These are phyloP conservation scores for Graphilbum fragrans DNA, from an alignment of 2,329 filamentous ascomycete genomes.

Conservation along the genomic window DNA sequence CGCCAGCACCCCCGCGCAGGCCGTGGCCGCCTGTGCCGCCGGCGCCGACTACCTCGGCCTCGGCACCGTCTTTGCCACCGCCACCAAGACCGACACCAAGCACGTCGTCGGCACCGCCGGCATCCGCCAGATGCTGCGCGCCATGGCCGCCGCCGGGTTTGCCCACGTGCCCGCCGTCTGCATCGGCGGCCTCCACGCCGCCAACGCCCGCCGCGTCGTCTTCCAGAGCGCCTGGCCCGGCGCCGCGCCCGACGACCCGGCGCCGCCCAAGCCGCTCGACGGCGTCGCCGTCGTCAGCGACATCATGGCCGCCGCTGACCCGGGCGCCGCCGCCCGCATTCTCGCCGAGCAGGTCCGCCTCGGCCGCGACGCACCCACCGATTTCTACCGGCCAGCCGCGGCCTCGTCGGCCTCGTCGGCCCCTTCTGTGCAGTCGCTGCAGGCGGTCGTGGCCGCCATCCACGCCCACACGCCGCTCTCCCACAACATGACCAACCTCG, in stretches of 20 bases:
- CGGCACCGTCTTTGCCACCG: conserved; percentile 77
- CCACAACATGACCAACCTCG: conserved; percentile 96
- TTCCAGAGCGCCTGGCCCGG: conserved; percentile 44
- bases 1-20: conserved; percentile 63
- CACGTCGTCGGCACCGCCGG: conserved; percentile 65
- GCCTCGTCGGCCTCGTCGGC: not conserved
- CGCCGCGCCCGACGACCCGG: not conserved
- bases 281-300: conserved; percentile 86
- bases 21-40: conserved; percentile 53
- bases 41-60: conserved; percentile 90
- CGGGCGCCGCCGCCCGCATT: conserved; percentile 46
- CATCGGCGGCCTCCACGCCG: conserved; percentile 77
- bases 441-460: conserved; percentile 45
- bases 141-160: conserved; percentile 38
- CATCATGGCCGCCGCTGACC: conserved; percentile 62
- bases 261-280: conserved; percentile 49
- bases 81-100: conserved; percentile 61
- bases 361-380: conserved; percentile 4
- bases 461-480: conserved; percentile 57
- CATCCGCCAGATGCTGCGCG: conserved; percentile 51
- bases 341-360: conserved; percentile 43
- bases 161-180: conserved; percentile 53
- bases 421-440: conserved; percentile 10
- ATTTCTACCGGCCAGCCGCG: not conserved
- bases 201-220: conserved; percentile 62